These are phyloP conservation scores for Quercus cerris DNA, from an alignment of 306 rosid species.

Conservation along the genomic window DNA sequence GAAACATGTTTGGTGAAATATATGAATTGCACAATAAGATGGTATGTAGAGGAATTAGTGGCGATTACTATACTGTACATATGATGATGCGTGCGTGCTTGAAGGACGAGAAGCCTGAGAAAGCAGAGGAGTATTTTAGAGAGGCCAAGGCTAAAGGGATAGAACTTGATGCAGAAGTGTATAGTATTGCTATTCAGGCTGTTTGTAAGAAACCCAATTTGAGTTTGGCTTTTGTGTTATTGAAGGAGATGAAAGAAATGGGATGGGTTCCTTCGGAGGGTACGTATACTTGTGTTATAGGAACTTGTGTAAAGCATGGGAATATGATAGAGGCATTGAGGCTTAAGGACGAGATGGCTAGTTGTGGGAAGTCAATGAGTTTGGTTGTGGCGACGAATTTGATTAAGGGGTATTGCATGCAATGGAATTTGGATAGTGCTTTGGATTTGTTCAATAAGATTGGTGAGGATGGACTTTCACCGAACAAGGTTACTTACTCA, in stretches of 20 bases:
- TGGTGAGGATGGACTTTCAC: constrained; percentile 42
- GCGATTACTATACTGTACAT: constrained; percentile 47
- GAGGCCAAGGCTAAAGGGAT: constrained; percentile 43
- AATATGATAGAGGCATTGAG: constrained; percentile 53
- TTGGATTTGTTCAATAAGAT: constrained; percentile 44
- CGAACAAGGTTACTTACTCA: constrained; percentile 45
- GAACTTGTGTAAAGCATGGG: constrained; percentile 63
- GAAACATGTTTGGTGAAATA: constrained; percentile 38
- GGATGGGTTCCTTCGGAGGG: constrained; percentile 58
- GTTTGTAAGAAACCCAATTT: constrained; percentile 39
- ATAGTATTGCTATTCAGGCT: constrained; percentile 47
- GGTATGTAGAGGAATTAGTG: constrained; percentile 36
- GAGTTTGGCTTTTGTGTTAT: constrained; percentile 34
- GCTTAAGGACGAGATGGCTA: constrained; percentile 70
- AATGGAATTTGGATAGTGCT: constrained; percentile 53
- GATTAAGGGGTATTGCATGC: constrained; percentile 58
- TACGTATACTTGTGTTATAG: constrained; percentile 41
- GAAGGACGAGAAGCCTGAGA: constrained; percentile 38
- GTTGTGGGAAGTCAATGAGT: constrained; percentile 43
- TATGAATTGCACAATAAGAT: constrained; percentile 43
- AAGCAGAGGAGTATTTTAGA: constrained; percentile 44
- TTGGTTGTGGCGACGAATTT: constrained; percentile 49
- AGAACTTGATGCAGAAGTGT: constrained; percentile 48
- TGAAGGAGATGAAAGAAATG: constrained; percentile 59
- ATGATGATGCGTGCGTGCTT: constrained; percentile 52